Conservation (phyloP, 1,284 basidiomycete species). For the Jaminaea rosea region DNA sequence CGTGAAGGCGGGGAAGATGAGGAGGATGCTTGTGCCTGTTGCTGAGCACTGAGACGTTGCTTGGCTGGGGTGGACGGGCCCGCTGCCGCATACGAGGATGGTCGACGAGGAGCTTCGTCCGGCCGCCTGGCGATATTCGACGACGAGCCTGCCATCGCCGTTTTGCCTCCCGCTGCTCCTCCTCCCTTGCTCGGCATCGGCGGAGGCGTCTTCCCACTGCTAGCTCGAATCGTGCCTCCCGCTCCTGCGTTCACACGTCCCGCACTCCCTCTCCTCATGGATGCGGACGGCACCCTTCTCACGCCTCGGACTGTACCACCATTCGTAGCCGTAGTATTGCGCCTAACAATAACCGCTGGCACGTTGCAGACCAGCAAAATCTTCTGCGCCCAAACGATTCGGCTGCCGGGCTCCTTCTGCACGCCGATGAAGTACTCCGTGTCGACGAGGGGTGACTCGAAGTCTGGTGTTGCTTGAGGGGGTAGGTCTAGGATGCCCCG, state of each 20-base stretch:
- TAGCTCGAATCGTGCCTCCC: background rate
- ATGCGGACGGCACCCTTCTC: background rate
- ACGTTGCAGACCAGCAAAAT: background rate
- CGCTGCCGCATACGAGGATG: too few species aligned
- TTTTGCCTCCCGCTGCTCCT: too few species aligned
- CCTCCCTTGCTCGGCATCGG: background rate
- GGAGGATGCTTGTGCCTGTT: too few species aligned
- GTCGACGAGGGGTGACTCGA: slow-evolving; percentile 16
- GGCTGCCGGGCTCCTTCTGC: slow-evolving; percentile 8
- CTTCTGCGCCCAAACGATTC: background rate
- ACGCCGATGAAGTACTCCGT: slow-evolving; percentile 35
- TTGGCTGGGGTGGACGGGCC: too few species aligned
- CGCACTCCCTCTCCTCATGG: background rate
- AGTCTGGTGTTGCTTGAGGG: slow-evolving; percentile 23
- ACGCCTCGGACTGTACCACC: background rate
- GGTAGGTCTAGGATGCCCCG: slow-evolving; percentile 19
- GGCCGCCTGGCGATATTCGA: too few species aligned
- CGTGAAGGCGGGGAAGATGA: too few species aligned
- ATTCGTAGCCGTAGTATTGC: background rate
- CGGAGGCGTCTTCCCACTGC: background rate
- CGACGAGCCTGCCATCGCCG: too few species aligned
- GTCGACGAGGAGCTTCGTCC: too few species aligned
- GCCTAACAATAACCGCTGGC: background rate
- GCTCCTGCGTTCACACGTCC: background rate
- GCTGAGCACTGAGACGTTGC: too few species aligned